Conservation (phyloP, 1,139 yeast species). For the Candida gigantensis region DNA sequence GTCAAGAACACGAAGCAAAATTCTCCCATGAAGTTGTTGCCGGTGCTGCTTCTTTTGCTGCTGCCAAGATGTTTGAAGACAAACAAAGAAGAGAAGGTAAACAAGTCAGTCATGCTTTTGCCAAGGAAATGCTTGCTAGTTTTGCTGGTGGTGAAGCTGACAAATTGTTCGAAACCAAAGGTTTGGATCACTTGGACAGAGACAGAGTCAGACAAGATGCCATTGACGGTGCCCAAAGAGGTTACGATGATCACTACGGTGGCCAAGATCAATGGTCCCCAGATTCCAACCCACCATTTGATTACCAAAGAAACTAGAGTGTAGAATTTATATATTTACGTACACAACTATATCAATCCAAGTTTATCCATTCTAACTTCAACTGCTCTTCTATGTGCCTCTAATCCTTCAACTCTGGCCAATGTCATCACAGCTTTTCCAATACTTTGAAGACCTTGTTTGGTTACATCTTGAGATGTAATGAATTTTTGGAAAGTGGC, state of each 20-base stretch:
- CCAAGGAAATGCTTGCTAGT: slow-evolving; percentile 32
- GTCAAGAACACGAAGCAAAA: slow-evolving; percentile 34
- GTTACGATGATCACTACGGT: slow-evolving; percentile 34
- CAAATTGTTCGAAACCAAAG: slow-evolving; percentile 36
- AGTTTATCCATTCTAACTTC: slow-evolving; percentile 86
- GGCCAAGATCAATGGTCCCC: slow-evolving; percentile 30
- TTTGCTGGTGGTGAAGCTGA: slow-evolving; percentile 37
- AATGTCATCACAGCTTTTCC: slow-evolving; percentile 96
- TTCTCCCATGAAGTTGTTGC: slow-evolving; percentile 35
- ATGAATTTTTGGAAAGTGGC: slow-evolving; percentile 93
- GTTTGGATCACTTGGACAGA: slow-evolving; percentile 35
- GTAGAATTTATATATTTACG: too few relatives aligned
- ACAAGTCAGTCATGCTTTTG: slow-evolving; percentile 32
- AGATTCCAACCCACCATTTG: slow-evolving; percentile 27
- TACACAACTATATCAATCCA: slow-evolving; percentile 43
- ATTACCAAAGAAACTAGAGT: slow-evolving; percentile 21
- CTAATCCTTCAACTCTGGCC: slow-evolving; percentile 96
- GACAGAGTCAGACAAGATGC: slow-evolving; percentile 28
- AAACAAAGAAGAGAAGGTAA: slow-evolving; percentile 35
- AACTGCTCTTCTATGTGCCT: slow-evolving; percentile 95
- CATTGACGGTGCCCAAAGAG: slow-evolving; percentile 20
- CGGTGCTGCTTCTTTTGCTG: slow-evolving; percentile 38
- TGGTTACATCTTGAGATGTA: slow-evolving; percentile 87
- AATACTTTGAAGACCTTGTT: slow-evolving; percentile 79
- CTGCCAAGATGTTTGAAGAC: slow-evolving; percentile 34